Percentiles rank a stretch among this genome's conserved stretches.
phyloP scores from a whole-genome alignment of 129 eudicot genomes.

The Helichrysum umbraculigerum region DNA sequence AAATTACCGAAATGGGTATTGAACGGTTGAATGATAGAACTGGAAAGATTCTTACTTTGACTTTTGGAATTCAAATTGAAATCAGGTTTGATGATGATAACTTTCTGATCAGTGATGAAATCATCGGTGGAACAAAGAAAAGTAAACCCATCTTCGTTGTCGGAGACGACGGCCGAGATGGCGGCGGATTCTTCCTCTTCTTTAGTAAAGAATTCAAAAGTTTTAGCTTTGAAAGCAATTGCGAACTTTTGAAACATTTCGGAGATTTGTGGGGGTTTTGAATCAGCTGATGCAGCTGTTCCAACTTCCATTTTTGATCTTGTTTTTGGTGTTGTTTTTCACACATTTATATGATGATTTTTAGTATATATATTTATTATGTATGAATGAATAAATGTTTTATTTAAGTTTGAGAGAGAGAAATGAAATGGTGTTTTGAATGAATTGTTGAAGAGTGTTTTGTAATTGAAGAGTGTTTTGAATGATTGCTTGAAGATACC shows the following conservation, averaged over 20 bases:
- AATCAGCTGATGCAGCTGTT: conserved; percentile 29
- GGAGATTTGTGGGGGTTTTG: conserved; percentile 83
- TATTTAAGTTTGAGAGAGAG: conserved; percentile 14
- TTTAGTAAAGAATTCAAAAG: conserved; percentile 83
- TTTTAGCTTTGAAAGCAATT: conserved; percentile 81
- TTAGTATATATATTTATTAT: not conserved
- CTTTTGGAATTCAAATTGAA: conserved; percentile 24
- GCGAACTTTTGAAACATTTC: conserved; percentile 91
- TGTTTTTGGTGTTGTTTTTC: not conserved
- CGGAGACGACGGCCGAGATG: conserved; percentile 35
- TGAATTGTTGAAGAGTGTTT: not conserved
- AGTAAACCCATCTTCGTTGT: conserved; percentile 44
- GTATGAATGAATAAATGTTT: conserved; percentile 12
- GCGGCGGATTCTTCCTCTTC: conserved; percentile 45
- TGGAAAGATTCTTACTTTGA: conserved; percentile 28
- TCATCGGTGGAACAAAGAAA: conserved; percentile 78
- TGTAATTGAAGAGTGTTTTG: too few species aligned
- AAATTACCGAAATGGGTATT: conserved; percentile 49
- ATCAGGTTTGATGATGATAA: conserved; percentile 83
- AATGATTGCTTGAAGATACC: too few species aligned
- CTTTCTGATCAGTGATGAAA: conserved; percentile 80
- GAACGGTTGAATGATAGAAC: conserved; percentile 30
- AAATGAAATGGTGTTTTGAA: conserved; percentile 52
- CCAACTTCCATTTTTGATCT: conserved; percentile 54
- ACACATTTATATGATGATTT: not conserved